phyloP scores from a whole-genome alignment of 306 rosid genomes.

The Cercis canadensis region DNA sequence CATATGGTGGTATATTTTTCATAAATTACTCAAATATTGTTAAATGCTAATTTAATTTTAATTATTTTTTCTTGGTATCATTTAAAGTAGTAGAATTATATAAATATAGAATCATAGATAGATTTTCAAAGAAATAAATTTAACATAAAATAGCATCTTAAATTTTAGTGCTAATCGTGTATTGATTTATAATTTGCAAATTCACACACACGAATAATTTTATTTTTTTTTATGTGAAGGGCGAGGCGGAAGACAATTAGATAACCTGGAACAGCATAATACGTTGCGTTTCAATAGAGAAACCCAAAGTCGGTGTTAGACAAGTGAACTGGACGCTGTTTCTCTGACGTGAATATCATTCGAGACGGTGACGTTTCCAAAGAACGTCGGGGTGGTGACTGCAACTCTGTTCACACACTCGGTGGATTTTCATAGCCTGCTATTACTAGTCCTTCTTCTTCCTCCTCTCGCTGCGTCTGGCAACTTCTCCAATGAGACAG shows the following conservation, averaged over 20 bases:
- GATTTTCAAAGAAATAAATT: too few species aligned
- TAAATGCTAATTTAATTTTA: too few species aligned
- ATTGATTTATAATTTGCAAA: too few species aligned
- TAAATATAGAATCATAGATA: too few species aligned
- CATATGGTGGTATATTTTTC: too few species aligned
- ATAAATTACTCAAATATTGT: too few species aligned
- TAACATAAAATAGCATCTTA: too few species aligned
- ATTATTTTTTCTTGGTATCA: too few species aligned
- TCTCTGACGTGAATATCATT: background rate
- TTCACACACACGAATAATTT: too few species aligned
- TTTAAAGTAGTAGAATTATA: too few species aligned
- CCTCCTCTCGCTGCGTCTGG: background rate
- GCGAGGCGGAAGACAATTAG: background rate
- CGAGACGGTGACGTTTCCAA: conserved; percentile 33
- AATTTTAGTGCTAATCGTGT: too few species aligned
- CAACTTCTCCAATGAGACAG: conserved; percentile 55
- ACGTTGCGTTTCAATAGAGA: background rate
- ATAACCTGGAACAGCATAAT: background rate
- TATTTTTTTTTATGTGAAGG: too few species aligned
- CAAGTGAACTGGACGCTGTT: background rate
- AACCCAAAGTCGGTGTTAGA: conserved; percentile 19
- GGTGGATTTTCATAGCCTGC: conserved; percentile 1
- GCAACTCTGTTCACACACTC: background rate
- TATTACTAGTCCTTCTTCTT: background rate
- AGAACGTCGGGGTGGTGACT: background rate